Evolutionary conservation across 257 asterid genomes (phyloP), one percentile per base, ranked within the genome.

Genomic region (Solanum chiquidenum): DNA sequence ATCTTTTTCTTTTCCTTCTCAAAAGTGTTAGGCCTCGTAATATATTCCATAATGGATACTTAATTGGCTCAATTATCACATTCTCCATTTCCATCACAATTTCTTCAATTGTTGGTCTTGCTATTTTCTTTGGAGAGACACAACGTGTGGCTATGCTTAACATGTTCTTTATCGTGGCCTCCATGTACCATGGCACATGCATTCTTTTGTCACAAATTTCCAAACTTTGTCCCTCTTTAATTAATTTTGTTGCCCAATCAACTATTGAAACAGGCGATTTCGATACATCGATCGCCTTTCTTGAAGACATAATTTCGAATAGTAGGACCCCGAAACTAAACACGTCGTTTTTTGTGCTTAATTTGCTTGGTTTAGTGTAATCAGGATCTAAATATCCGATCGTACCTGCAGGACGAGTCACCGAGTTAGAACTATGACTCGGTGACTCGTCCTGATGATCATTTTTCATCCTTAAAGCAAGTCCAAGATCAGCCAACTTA

Each of bases 381-480:
- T 86, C 76, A 14, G 98, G 98, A 83, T 95, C 98, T 21, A 95
- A 68, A 75, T 95, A 95, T 13, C 98, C 98, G 0, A 95, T 91
- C 0, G 98, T 95, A 18, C 98, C 98, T 0, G 98, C 98, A 0
- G 97, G 98, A 3, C 93, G 93, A 75, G 37, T 88, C 27, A 49
- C 3, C 79, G 88, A 89, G 64, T 64, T 86, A 23, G 25, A 25
- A 29, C 5, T 44, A 66, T 66, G 29, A 62, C 40, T 86, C 40
- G 46, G 35, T 13, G 84, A 74, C 7, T 49, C 83, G 20, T 86
- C 37, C 7, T 52, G 18, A 11, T 60, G 3, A 46, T 46, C 85
- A 49, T 29, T 44, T 79, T 42, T 71, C 89, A 92, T 55, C 8
- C 87, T 58, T 0, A 89, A 37, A 1, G 96, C 94, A 5, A 95